Percentiles rank a stretch among this genome's conserved stretches.
These are phyloP conservation scores for Ophiostoma ips DNA, from an alignment of 2,329 filamentous ascomycete species.

Conservation along the genomic window DNA sequence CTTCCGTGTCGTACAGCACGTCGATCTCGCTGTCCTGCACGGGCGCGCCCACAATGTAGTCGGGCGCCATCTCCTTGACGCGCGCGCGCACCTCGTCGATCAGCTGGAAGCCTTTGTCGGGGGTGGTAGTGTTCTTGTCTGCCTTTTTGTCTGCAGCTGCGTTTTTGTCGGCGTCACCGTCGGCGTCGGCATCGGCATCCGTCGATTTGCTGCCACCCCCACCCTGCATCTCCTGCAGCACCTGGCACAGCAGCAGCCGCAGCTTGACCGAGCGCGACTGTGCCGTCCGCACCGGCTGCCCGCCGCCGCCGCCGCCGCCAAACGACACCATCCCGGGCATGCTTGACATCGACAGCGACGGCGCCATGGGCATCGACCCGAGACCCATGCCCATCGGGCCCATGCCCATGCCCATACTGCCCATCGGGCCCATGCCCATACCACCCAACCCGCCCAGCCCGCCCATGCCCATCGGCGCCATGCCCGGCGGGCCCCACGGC, in stretches of 20 bases:
- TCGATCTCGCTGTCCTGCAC: constrained; percentile 55
- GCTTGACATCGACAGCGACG: not conserved
- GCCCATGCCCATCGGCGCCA: not conserved
- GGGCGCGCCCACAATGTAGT: constrained; percentile 16
- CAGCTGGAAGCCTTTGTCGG: constrained; percentile 41
- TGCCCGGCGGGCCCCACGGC: not conserved
- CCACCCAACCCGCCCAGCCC: not conserved
- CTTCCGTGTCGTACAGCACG: constrained; percentile 81
- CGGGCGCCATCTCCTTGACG: constrained; percentile 35
- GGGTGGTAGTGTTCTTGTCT: constrained; percentile 16
- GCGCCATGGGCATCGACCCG: not conserved
- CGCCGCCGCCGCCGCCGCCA: constrained; percentile 18
- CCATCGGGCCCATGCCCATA: not conserved
- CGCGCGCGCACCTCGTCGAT: constrained; percentile 53
- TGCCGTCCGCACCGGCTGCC: constrained; percentile 28
- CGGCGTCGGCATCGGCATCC: too few relatives aligned
- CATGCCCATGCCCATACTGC: not conserved
- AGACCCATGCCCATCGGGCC: too few relatives aligned
- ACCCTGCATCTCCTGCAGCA: constrained; percentile 49
- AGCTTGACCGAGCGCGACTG: constrained; percentile 55
- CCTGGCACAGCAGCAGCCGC: constrained; percentile 60
- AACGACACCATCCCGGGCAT: constrained; percentile 9
- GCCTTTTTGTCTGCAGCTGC: not conserved
- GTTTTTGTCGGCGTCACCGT: constrained; percentile 8
- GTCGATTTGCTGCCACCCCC: constrained; percentile 23